These are phyloP conservation scores for Cyberlindnera japonica DNA, from an alignment of 805 yeast species.

Conservation along the genomic window DNA sequence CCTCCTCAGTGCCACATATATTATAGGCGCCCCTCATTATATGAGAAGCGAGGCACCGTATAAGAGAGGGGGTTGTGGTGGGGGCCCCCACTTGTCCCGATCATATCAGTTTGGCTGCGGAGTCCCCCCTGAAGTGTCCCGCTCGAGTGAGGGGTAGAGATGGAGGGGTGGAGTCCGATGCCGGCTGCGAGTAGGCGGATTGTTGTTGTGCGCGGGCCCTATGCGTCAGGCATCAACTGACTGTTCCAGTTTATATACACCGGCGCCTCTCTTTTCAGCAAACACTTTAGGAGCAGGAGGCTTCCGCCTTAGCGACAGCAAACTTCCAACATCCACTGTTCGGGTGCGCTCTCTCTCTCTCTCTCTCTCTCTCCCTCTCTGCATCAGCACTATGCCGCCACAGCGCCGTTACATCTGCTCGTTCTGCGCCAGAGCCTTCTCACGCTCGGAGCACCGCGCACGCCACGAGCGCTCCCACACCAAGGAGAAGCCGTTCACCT, in stretches of 20 bases:
- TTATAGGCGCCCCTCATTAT: too few relatives aligned
- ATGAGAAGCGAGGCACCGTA: too few relatives aligned
- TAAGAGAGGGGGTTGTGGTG: too few relatives aligned
- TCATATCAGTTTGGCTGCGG: too few relatives aligned
- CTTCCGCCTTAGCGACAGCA: too few relatives aligned
- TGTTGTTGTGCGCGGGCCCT: too few relatives aligned
- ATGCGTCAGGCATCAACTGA: constrained; percentile 4
- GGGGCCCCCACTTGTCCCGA: too few relatives aligned
- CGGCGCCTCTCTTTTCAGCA: not conserved
- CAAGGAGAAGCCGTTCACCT: constrained; percentile 75
- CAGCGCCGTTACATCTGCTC: constrained; percentile 72
- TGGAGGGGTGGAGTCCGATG: constrained; percentile 9
- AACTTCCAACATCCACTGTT: too few relatives aligned
- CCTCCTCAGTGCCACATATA: too few relatives aligned
- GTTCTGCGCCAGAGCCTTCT: constrained; percentile 74
- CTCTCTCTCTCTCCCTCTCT: not conserved
- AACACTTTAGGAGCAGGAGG: too few relatives aligned
- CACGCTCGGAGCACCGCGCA: constrained; percentile 74
- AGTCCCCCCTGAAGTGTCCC: too few relatives aligned
- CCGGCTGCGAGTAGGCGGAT: constrained; percentile 7
- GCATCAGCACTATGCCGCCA: constrained; percentile 29
- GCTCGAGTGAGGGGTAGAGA: constrained; percentile 1
- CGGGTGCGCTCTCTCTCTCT: not conserved
- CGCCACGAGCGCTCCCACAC: constrained; percentile 80
- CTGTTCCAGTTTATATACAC: not conserved